Evolutionary conservation across 2,329 filamentous ascomycete genomes (phyloP).

Genomic region (Helminthosporium solani): DNA sequence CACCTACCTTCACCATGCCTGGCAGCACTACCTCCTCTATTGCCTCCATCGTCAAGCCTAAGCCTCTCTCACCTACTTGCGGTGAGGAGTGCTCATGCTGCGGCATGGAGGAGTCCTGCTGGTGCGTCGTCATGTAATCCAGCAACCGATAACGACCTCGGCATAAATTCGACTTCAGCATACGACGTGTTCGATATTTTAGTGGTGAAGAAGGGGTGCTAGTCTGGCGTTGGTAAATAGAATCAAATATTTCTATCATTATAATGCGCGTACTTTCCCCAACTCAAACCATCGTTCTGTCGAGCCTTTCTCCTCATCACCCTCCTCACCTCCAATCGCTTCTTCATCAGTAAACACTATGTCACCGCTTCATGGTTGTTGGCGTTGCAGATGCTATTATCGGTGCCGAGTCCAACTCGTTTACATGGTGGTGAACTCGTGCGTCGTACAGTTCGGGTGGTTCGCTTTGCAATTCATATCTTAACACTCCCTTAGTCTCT

Average conservation of each 20-base stretch:
- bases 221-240: neutral
- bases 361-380: too few relatives aligned
- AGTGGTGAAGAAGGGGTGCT: neutral
- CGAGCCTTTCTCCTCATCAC: too few relatives aligned
- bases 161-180: neutral
- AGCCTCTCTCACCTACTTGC: slow-evolving; percentile 33
- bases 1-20: slow-evolving; percentile 30
- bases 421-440: too few relatives aligned
- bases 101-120: slow-evolving; percentile 42
- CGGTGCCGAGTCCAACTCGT: too few relatives aligned
- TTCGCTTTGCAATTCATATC: too few relatives aligned
- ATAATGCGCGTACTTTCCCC: neutral
- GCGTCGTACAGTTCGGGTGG: too few relatives aligned
- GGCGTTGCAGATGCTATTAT: too few relatives aligned
- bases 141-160: neutral
- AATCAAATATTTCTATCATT: neutral
- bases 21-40: slow-evolving; percentile 36
- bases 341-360: too few relatives aligned
- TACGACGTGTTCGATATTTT: neutral
- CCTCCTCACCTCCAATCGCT: too few relatives aligned
- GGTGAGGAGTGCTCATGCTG: slow-evolving; percentile 43
- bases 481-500: too few relatives aligned
- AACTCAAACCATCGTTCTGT: too few relatives aligned
- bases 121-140: slow-evolving; percentile 37
- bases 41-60: slow-evolving; percentile 41